Evolutionary conservation across 257 asterid species (phyloP), one percentile per base, ranked within the genome.

Genomic region (Knoxia roxburghii): DNA sequence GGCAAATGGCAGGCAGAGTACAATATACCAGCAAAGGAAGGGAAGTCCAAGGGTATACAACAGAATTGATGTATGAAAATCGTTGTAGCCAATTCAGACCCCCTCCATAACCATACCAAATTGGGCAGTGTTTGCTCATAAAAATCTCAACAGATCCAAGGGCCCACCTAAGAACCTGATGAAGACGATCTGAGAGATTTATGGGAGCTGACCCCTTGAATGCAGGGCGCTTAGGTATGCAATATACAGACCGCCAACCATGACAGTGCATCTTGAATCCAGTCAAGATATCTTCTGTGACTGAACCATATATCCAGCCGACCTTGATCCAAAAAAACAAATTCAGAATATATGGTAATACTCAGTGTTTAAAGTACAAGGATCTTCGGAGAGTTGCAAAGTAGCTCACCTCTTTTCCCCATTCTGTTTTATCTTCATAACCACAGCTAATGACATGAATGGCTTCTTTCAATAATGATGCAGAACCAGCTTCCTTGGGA

Each of bases 181-280:
- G 95, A 73, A 91, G 95, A 78, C 98, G 95, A 77, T 91, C 96
- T 0, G 96, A 91, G 72, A 89, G 91, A 64, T 89, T 89, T 68
- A 88, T 85, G 20, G 98, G 96, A 72, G 96, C 97, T 2, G 93
- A 86, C 23, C 97, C 97, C 76, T 90, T 91, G 52, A 91, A 89
- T 15, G 96, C 96, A 27, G 96, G 90, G 51, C 87, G 84, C 71
- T 73, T 81, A 15, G 96, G 98, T 21, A 89, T 82, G 82, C 98
- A 91, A 78, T 91, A 91, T 67, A 91, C 98, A 0, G 98, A 91
- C 48, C 98, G 83, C 98, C 98, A 91, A 29, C 96, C 98, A 67
- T 85, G 98, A 64, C 96, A 88, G 66, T 91, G 98, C 98, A 91
- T 91, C 79, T 91, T 91, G 84, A 91, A 91, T 54, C 97, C 98